Conservation (phyloP, 768 basidiomycete genomes). For the Amanita subjunquillea region DNA sequence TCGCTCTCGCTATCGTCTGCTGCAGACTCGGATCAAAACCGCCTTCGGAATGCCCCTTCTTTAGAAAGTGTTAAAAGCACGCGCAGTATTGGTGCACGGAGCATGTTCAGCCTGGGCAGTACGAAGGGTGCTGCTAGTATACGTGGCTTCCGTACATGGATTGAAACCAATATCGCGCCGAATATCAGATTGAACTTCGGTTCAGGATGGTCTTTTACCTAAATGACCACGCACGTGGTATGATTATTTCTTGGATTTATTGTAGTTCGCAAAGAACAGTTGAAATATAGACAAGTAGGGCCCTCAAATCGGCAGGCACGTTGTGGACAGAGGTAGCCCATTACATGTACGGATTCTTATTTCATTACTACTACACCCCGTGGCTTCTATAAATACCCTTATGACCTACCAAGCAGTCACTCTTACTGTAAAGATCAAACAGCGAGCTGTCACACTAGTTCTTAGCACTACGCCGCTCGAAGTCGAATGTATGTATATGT, state of each 20-base stretch:
- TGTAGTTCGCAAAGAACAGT: background rate
- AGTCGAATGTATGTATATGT: no score
- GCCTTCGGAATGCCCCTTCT: constrained; percentile 18
- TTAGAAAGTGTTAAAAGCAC: constrained; percentile 37
- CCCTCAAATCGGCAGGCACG: background rate
- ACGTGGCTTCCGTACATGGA: constrained; percentile 29
- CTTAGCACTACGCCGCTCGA: no score
- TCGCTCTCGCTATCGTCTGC: constrained; percentile 7
- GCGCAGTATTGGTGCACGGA: constrained; percentile 28
- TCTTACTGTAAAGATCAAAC: no score
- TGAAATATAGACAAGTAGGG: background rate
- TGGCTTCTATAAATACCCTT: background rate
- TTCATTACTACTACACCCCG: background rate
- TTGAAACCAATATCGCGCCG: constrained; percentile 18
- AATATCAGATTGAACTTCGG: constrained; percentile 10
- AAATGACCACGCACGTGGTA: background rate
- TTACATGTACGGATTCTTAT: background rate
- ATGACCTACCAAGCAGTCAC: no score
- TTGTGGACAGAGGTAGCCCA: no score
- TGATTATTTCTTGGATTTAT: constrained; percentile 8
- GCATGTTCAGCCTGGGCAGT: constrained; percentile 32
- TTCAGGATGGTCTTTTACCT: constrained; percentile 1
- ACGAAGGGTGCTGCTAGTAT: constrained; percentile 30
- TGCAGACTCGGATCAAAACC: constrained; percentile 2
- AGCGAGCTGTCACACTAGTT: no score